These are phyloP conservation scores for Pterocarpus macrocarpus DNA, from an alignment of 306 rosid genomes.

Conservation along the genomic window DNA sequence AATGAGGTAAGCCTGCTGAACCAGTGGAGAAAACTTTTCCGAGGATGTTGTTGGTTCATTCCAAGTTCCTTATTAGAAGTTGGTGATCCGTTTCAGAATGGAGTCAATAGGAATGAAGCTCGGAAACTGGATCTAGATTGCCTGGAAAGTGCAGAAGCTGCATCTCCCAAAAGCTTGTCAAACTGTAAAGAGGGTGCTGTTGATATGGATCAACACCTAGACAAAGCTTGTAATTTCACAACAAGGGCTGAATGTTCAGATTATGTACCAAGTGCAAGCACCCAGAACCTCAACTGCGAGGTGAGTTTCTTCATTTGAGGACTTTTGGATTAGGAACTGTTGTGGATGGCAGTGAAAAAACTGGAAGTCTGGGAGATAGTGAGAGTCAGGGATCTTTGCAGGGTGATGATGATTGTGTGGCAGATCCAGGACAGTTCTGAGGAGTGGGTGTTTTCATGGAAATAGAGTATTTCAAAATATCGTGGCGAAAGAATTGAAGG, in stretches of 20 bases:
- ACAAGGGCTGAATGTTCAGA: conserved; percentile 60
- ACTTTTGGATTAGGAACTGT: conserved; percentile 70
- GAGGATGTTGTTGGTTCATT: conserved; percentile 56
- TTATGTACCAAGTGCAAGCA: conserved; percentile 58
- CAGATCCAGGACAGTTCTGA: conserved; percentile 63
- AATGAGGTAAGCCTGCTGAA: conserved; percentile 68
- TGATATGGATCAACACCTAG: conserved; percentile 57
- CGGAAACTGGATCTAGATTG: conserved; percentile 57
- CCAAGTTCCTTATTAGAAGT: conserved; percentile 61
- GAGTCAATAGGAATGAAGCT: conserved; percentile 51
- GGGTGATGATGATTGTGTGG: conserved; percentile 70
- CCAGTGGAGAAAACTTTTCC: conserved; percentile 52
- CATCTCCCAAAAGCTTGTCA: conserved; percentile 47
- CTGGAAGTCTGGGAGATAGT: conserved; percentile 74
- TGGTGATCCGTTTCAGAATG: conserved; percentile 64
- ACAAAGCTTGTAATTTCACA: conserved; percentile 58
- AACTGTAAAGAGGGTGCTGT: conserved; percentile 58
- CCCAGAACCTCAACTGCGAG: conserved; percentile 76
- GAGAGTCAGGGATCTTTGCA: conserved; percentile 81
- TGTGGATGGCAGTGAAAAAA: conserved; percentile 76
- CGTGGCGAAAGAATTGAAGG: conserved; percentile 74
- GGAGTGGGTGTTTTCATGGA: conserved; percentile 58
- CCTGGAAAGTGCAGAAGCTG: conserved; percentile 51
- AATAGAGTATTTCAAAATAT: conserved; percentile 61
- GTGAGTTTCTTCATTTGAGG: conserved; percentile 86